A percentile compares a stretch with the other conserved stretches of the same genome.
Conservation (phyloP, 2,329 filamentous ascomycete species). For the Xenoacremonium recifei region DNA sequence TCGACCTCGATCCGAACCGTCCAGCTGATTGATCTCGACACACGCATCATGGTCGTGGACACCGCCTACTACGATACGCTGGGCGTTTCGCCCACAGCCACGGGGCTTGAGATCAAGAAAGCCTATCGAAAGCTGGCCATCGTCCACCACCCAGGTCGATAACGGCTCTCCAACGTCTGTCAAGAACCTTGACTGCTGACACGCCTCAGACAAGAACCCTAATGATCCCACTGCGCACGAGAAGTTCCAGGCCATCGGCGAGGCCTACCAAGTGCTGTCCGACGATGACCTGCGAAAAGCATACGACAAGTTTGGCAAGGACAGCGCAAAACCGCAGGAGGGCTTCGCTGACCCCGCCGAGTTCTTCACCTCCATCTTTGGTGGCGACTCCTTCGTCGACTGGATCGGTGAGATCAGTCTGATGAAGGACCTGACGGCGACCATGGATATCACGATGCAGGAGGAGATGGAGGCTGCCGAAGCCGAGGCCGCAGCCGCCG, state of each 20-base stretch:
- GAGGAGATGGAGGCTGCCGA: constrained; percentile 65
- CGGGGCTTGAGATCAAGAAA: constrained; percentile 94
- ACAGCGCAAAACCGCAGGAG: constrained; percentile 83
- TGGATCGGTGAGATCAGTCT: constrained; percentile 98
- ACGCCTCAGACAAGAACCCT: constrained; percentile 83
- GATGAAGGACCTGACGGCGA: constrained; percentile 97
- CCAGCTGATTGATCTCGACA: constrained; percentile 11
- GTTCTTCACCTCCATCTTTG: constrained; percentile 98
- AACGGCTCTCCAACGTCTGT: neutral
- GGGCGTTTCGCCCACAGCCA: constrained; percentile 79
- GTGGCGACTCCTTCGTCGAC: constrained; percentile 91
- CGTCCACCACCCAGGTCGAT: constrained; percentile 78
- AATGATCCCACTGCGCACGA: constrained; percentile 91
- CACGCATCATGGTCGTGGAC: constrained; percentile 74
- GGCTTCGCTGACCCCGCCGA: constrained; percentile 95
- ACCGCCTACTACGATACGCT: constrained; percentile 86
- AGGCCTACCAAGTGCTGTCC: constrained; percentile 78
- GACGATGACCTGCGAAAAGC: constrained; percentile 82
- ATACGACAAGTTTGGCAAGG: constrained; percentile 97
- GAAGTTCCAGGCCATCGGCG: constrained; percentile 86
- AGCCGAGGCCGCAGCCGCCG: constrained; percentile 49
- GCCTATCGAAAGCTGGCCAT: constrained; percentile 95
- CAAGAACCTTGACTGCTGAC: constrained; percentile 7
- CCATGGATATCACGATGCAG: constrained; percentile 95
- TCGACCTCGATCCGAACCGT: constrained; percentile 2